Conservation (phyloP, 192 early-diverging fungal genomes). For the Cladochytrium replicatum region DNA sequence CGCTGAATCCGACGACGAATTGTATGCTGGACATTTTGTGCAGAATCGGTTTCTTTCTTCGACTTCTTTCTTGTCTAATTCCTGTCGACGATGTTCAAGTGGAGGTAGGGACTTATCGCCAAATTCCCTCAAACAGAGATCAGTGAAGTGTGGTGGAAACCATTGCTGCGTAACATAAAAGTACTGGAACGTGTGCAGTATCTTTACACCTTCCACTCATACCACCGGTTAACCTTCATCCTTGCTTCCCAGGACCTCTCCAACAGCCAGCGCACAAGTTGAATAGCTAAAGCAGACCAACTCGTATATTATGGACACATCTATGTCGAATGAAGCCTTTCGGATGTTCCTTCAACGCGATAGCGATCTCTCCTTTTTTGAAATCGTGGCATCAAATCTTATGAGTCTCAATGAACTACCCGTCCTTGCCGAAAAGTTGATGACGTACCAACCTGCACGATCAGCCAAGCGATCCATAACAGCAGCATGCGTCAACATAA, state of each 20-base stretch:
- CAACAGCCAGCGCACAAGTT: slow-evolving; percentile 52
- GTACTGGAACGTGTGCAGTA: slow-evolving; percentile 69
- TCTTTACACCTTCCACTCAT: slow-evolving; percentile 70
- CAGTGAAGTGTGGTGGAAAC: slow-evolving; percentile 19
- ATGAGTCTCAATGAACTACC: slow-evolving; percentile 5
- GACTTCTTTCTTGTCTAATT: not conserved
- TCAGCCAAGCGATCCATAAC: slow-evolving; percentile 64
- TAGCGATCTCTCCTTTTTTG: slow-evolving; percentile 37
- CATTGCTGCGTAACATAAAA: slow-evolving; percentile 65
- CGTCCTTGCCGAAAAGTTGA: not conserved
- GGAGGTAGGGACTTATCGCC: slow-evolving; percentile 16
- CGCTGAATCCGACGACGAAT: not conserved
- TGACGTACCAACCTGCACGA: slow-evolving; percentile 48
- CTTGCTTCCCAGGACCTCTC: slow-evolving; percentile 48
- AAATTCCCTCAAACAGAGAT: slow-evolving; percentile 13
- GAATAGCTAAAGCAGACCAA: slow-evolving; percentile 22
- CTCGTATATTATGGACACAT: slow-evolving; percentile 17
- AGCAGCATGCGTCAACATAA: slow-evolving; percentile 51
- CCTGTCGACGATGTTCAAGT: slow-evolving; percentile 4
- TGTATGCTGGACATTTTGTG: not conserved
- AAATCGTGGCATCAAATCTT: slow-evolving; percentile 62
- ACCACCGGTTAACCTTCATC: slow-evolving; percentile 35
- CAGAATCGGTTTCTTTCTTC: not conserved
- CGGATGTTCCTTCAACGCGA: slow-evolving; percentile 41
- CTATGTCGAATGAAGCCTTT: slow-evolving; percentile 13